Conservation (phyloP, 2,329 filamentous ascomycete genomes). For the Fusarium sp. region DNA sequence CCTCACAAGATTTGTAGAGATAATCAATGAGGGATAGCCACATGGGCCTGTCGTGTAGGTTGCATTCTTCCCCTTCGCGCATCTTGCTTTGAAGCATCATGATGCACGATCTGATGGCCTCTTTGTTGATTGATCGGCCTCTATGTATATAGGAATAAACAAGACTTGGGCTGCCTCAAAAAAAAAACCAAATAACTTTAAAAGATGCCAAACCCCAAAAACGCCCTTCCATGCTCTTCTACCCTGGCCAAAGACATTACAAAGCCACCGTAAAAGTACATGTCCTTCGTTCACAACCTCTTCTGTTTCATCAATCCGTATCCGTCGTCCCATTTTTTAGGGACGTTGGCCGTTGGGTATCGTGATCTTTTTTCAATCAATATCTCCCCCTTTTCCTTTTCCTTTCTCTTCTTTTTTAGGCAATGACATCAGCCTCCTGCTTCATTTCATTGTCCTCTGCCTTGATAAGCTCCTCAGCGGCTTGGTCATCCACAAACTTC, state of each 20-base stretch:
- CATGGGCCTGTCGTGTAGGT: slow-evolving; percentile 32
- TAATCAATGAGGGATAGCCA: slow-evolving; percentile 36
- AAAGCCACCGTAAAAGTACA: slow-evolving; percentile 50
- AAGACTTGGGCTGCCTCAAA: slow-evolving; percentile 33
- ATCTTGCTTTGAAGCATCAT: slow-evolving; percentile 41
- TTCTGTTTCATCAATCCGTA: slow-evolving; percentile 39
- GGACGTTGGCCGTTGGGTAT: slow-evolving; percentile 40
- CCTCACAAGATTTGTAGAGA: slow-evolving; percentile 3
- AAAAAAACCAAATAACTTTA: slow-evolving; percentile 13
- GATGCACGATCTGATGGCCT: slow-evolving; percentile 39
- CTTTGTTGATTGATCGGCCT: slow-evolving; percentile 37
- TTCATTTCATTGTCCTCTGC: slow-evolving; percentile 62
- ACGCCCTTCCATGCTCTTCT: slow-evolving; percentile 50
- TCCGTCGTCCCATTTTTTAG: slow-evolving; percentile 15
- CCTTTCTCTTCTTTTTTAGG: slow-evolving; percentile 42
- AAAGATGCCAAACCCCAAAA: slow-evolving; percentile 37
- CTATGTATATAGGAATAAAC: slow-evolving; percentile 46
- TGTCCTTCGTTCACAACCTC: slow-evolving; percentile 44
- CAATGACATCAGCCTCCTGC: slow-evolving; percentile 58
- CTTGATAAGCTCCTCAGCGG: slow-evolving; percentile 78
- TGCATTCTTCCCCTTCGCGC: slow-evolving; percentile 43
- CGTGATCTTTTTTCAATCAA: slow-evolving; percentile 38
- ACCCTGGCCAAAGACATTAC: slow-evolving; percentile 48
- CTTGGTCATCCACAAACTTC: slow-evolving; percentile 83
- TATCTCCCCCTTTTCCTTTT: slow-evolving; percentile 22